Evolutionary conservation across 2,329 filamentous ascomycete species (phyloP).

Genomic region (Hymenoscyphus albidus): DNA sequence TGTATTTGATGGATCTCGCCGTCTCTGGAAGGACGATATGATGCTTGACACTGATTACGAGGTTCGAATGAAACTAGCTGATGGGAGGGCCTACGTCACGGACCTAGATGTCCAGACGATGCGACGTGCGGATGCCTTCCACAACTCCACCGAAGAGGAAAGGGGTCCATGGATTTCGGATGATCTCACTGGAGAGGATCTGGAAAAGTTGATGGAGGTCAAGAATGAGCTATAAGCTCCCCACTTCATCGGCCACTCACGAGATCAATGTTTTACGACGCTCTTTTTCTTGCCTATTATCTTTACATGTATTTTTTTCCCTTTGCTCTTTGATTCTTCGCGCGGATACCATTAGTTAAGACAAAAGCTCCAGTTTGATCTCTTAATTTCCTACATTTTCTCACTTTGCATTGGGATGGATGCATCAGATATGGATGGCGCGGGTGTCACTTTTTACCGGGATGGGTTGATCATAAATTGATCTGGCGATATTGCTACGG

Average conservation of each 20-base stretch:
- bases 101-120: constrained; percentile 90
- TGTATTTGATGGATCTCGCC: constrained; percentile 82
- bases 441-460: constrained; percentile 2
- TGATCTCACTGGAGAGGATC: constrained; percentile 60
- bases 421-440: constrained; percentile 15
- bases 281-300: constrained; percentile 22
- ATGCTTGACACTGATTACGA: constrained; percentile 96
- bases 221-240: constrained; percentile 27
- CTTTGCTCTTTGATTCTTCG: constrained; percentile 16
- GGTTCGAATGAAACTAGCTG: constrained; percentile 77
- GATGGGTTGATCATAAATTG: background rate
- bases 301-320: constrained; percentile 15
- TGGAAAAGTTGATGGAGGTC: constrained; percentile 55
- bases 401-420: constrained; percentile 18
- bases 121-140: constrained; percentile 80
- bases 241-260: constrained; percentile 6
- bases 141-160: constrained; percentile 76
- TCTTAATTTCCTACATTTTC: constrained; percentile 8
- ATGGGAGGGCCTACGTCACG: constrained; percentile 65
- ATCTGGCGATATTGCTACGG: constrained; percentile 4
- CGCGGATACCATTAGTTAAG: constrained; percentile 29
- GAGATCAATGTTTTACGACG: constrained; percentile 24
- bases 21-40: constrained; percentile 97
- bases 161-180: constrained; percentile 80
- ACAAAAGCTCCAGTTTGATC: constrained; percentile 23